Base-by-base conservation (phyloP, 164 flowering plant genomes). In the Stephania yunnanensis region DNA sequence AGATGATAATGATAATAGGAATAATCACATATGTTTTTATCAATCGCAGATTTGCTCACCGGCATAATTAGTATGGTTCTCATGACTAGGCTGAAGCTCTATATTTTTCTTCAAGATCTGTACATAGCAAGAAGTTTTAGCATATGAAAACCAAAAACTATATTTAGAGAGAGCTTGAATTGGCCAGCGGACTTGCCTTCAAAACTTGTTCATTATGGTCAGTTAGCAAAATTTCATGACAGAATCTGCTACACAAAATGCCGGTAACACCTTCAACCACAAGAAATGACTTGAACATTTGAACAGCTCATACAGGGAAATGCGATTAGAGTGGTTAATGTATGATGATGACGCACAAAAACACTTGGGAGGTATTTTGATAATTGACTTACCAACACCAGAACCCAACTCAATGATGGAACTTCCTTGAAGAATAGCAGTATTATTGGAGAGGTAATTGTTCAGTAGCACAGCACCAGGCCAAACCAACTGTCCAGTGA, bases 401-500 rank as follows among this genome's bases (percentile, higher is more conserved):
- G 78, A 72, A 19, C 78, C 78, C 58, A 76, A 67, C 50, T 76
- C 78, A 66, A 76, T 76, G 52, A 71, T 53, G 25, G 78, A 76
- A 68, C 78, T 66, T 66, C 75, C 78, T 76, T 72, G 78, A 11
- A 76, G 90, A 77, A 91, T 76, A 69, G 87, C 83, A 42, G 85
- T 73, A 75, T 91, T 89, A 68, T 86, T 81, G 17, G 93, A 88
- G 25, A 94, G 86, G 76, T 84, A 92, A 75, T 89, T 83, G 82
- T 90, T 91, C 87, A 94, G 55, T 55, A 94, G 82, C 83, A 85
- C 81, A 11, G 98, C 97, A 58, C 98, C 97, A 74, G 98, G 99
- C 98, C 98, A 95, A 9, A 95, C 96, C 83, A 95, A 80, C 78
- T 95, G 98, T 71, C 98, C 99, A 7, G 99, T 95, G 74, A 95